Evolutionary conservation across 2,329 filamentous ascomycete genomes (phyloP).

Genomic region (Arthrobotrys sphaeroides): DNA sequence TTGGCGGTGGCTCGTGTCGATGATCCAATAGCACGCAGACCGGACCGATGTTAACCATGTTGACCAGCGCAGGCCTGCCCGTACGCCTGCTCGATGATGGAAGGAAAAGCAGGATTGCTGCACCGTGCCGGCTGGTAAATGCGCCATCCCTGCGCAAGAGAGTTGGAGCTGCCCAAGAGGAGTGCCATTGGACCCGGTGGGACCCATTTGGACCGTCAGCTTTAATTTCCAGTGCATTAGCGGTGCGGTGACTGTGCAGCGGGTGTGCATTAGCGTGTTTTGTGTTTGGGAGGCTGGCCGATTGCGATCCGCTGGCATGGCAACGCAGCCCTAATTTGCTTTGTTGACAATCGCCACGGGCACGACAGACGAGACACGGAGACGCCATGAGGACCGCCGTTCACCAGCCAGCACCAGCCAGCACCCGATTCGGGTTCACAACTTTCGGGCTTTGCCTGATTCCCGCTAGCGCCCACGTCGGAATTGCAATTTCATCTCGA

Average conservation of each 20-base stretch:
- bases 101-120: too few species aligned
- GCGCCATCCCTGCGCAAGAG: slow-evolving; percentile 19
- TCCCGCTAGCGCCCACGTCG: slow-evolving; percentile 18
- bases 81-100: too few species aligned
- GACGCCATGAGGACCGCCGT: too few species aligned
- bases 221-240: slow-evolving; percentile 30
- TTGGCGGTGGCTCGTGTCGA: slow-evolving; percentile 4
- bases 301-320: slow-evolving; percentile 29
- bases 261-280: slow-evolving; percentile 35
- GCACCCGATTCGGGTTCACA: neutral
- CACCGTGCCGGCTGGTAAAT: slow-evolving; percentile 22
- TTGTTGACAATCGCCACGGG: too few species aligned
- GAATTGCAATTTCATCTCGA: slow-evolving; percentile 28
- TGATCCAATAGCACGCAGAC: too few species aligned
- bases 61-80: too few species aligned
- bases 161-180: slow-evolving; percentile 16
- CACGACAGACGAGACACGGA: too few species aligned
- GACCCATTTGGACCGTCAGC: slow-evolving; percentile 3
- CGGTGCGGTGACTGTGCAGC: too few species aligned
- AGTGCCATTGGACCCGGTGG: too few species aligned
- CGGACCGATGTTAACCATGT: too few species aligned
- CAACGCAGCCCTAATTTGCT: slow-evolving; percentile 29
- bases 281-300: slow-evolving; percentile 2
- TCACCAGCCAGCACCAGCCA: too few species aligned
- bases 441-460: slow-evolving; percentile 8